Conservation (phyloP, 345 rosid species). For the Melaleuca alternifolia region DNA sequence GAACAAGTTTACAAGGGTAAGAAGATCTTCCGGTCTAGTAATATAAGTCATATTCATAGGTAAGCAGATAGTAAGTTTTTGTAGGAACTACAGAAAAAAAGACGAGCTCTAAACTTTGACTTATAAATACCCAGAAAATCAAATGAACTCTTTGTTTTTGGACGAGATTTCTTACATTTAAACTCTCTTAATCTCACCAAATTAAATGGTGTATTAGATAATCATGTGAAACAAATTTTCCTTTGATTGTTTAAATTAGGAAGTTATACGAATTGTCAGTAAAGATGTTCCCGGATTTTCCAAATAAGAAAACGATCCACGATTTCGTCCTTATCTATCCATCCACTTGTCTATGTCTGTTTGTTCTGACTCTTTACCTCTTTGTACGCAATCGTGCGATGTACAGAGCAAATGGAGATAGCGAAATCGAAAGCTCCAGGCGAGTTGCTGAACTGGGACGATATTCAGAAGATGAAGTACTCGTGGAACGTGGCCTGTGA, state of each 20-base stretch:
- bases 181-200: not conserved
- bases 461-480: slow-evolving; percentile 34
- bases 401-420: slow-evolving; percentile 35
- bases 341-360: no score
- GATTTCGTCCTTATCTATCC: no score
- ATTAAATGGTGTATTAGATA: not conserved
- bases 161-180: not conserved
- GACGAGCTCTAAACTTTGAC: not conserved
- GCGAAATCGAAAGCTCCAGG: slow-evolving; percentile 10
- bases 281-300: no score
- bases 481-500: slow-evolving; percentile 49
- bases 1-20: slow-evolving; percentile 4
- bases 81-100: not conserved
- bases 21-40: not conserved
- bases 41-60: not conserved
- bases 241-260: not conserved
- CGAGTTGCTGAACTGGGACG: slow-evolving; percentile 30
- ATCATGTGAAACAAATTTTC: not conserved
- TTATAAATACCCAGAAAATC: not conserved
- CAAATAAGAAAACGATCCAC: no score
- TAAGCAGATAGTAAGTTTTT: not conserved
- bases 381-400: not conserved
- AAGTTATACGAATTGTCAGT: not conserved
- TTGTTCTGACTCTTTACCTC: not conserved
- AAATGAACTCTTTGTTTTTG: not conserved